Percentiles rank a stretch among this genome's conserved stretches.
phyloP scores from a whole-genome alignment of 2,329 filamentous ascomycete genomes.

The Phaeosphaeria sp. region DNA sequence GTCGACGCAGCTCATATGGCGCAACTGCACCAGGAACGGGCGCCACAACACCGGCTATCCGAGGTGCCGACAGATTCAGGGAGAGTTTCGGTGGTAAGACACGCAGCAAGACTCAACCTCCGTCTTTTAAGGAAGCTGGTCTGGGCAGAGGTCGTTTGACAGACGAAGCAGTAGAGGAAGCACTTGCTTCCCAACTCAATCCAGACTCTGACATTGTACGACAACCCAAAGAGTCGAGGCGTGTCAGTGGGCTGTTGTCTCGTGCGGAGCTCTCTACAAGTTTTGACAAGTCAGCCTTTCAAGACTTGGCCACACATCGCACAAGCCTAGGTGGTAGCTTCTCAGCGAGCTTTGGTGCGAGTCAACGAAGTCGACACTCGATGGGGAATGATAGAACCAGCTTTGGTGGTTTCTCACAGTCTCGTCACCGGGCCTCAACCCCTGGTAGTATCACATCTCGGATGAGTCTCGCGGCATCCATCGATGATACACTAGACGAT shows the following conservation, averaged over 20 bases:
- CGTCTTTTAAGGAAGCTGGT: slow-evolving; percentile 47
- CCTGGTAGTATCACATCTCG: slow-evolving; percentile 54
- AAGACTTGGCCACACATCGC: slow-evolving; percentile 66
- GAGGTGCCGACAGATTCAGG: slow-evolving; percentile 67
- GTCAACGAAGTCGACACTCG: slow-evolving; percentile 72
- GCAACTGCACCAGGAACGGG: slow-evolving; percentile 70
- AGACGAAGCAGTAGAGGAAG: slow-evolving; percentile 53
- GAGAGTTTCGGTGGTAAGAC: slow-evolving; percentile 74
- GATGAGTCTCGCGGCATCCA: slow-evolving; percentile 45
- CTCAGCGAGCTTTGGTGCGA: slow-evolving; percentile 56
- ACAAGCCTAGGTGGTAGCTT: slow-evolving; percentile 48
- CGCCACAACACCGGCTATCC: slow-evolving; percentile 72
- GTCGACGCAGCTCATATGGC: slow-evolving; percentile 66
- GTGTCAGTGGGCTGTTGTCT: slow-evolving; percentile 90
- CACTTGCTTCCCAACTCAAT: slow-evolving; percentile 57
- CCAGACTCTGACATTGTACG: slow-evolving; percentile 57
- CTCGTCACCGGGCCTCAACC: slow-evolving; percentile 62
- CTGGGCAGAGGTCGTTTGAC: slow-evolving; percentile 41
- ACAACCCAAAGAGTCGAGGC: slow-evolving; percentile 68
- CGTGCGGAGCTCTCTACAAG: slow-evolving; percentile 85
- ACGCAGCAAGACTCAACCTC: slow-evolving; percentile 52
- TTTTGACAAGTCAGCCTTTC: slow-evolving; percentile 80
- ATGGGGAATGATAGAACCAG: slow-evolving; percentile 73
- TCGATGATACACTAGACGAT: slow-evolving; percentile 48
- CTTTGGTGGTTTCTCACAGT: slow-evolving; percentile 52